These are phyloP conservation scores for Hyaloscypha variabilis DNA, from an alignment of 495 filamentous ascomycete species.

Conservation along the genomic window DNA sequence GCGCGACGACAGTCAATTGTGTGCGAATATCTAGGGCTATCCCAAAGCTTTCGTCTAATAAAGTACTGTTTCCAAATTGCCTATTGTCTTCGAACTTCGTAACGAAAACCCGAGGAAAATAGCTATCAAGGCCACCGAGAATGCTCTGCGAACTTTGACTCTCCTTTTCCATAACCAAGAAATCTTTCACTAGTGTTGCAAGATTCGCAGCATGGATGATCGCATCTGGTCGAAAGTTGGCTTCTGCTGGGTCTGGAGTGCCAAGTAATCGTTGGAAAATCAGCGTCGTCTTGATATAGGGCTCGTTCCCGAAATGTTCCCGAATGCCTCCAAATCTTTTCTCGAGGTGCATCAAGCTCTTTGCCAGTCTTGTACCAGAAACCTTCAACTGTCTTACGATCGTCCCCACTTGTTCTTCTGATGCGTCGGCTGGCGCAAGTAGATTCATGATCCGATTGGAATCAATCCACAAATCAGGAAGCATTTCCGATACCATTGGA, in stretches of 20 bases:
- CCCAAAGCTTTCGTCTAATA: slow-evolving; percentile 37
- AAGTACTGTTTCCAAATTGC: slow-evolving; percentile 30
- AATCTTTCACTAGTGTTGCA: slow-evolving; percentile 35
- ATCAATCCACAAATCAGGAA: slow-evolving; percentile 35
- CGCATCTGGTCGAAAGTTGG: slow-evolving; percentile 36
- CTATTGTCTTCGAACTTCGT: slow-evolving; percentile 21
- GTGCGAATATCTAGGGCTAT: slow-evolving; percentile 45
- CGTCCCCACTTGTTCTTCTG: slow-evolving; percentile 26
- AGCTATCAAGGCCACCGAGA: slow-evolving; percentile 35
- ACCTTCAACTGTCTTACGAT: slow-evolving; percentile 35
- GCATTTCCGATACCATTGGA: slow-evolving; percentile 33
- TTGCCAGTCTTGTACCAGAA: slow-evolving; percentile 34
- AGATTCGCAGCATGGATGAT: slow-evolving; percentile 47
- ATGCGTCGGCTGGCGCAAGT: slow-evolving; percentile 33
- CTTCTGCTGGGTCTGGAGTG: slow-evolving; percentile 24
- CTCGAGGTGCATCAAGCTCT: slow-evolving; percentile 29
- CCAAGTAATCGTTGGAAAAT: slow-evolving; percentile 34
- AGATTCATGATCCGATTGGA: slow-evolving; percentile 35
- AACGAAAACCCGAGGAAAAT: slow-evolving; percentile 39
- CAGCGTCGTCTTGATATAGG: slow-evolving; percentile 35
- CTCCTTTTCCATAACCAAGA: slow-evolving; percentile 20
- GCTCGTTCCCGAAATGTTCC: slow-evolving; percentile 20
- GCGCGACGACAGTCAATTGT: slow-evolving; percentile 36
- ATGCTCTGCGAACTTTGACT: slow-evolving; percentile 15
- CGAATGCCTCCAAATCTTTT: slow-evolving; percentile 26